These are phyloP conservation scores for Stromatinia cepivora DNA, from an alignment of 2,329 filamentous ascomycete species.

Conservation along the genomic window DNA sequence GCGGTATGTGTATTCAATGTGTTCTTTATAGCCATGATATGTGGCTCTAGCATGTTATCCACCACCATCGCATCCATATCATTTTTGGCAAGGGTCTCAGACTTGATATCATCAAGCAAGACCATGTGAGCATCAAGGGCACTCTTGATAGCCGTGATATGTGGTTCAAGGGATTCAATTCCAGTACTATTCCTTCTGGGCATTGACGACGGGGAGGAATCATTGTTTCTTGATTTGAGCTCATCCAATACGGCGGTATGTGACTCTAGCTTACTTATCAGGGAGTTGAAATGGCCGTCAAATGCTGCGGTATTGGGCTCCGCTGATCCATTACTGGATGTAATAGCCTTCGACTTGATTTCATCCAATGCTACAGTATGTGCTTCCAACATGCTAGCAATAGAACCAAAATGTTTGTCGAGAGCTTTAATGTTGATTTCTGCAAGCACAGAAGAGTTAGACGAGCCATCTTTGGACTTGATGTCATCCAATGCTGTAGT, in stretches of 20 bases:
- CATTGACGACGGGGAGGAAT: not conserved
- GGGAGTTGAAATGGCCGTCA: slow-evolving; percentile 22
- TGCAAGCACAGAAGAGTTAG: not conserved
- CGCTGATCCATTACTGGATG: not conserved
- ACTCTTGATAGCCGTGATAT: slow-evolving; percentile 31
- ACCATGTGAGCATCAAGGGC: slow-evolving; percentile 30
- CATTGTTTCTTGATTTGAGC: not conserved
- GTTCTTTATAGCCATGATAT: slow-evolving; percentile 28
- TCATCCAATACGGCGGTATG: slow-evolving; percentile 24
- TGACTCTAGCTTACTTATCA: slow-evolving; percentile 26
- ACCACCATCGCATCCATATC: not conserved
- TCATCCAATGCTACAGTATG: slow-evolving; percentile 29
- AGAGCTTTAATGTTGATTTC: slow-evolving; percentile 5
- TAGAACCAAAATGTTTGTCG: slow-evolving; percentile 22
- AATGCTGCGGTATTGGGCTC: slow-evolving; percentile 6
- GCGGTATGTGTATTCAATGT: slow-evolving; percentile 26
- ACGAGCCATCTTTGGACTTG: slow-evolving; percentile 22
- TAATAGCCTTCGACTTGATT: slow-evolving; percentile 24
- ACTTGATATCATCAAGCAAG: slow-evolving; percentile 29
- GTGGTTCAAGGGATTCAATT: slow-evolving; percentile 28
- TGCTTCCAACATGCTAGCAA: slow-evolving; percentile 24
- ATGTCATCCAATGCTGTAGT: slow-evolving; percentile 29
- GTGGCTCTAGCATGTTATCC: slow-evolving; percentile 11
- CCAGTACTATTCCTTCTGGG: not conserved
- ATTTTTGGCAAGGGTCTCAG: slow-evolving; percentile 3